Base-by-base conservation (phyloP, 148 eudicot species). In the Camellia granthamiana region DNA sequence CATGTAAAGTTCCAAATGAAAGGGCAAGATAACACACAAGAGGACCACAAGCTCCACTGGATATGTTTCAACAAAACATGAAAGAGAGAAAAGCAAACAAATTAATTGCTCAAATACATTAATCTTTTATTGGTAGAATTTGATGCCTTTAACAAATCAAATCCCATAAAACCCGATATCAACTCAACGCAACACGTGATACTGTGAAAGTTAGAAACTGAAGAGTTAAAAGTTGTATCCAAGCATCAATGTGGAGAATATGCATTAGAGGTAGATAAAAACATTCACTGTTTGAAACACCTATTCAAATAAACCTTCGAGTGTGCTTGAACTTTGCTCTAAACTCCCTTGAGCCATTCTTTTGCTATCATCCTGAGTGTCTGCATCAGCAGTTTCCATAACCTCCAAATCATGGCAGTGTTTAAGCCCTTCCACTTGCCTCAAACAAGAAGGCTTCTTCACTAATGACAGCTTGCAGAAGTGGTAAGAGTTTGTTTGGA, bases 391-490 rank as follows among this genome's bases (percentile, higher is more conserved):
- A 68, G 70, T 78, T 78, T 81, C 86, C 30, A 30, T 21, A 75
- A 49, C 67, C 81, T 74, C 82, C 3, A 14, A 72, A 59, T 79
- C 85, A 65, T 82, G 78, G 52, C 80, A 78, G 63, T 77, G 80
- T 44, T 66, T 74, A 60, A 23, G 65, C 6, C 58, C 46, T 86
- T 79, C 82, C 66, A 77, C 78, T 83, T 79, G 84, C 63, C 77
- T 86, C 77, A 65, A 63, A 70, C 59, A 47, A 70, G 78, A 74
- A 77, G 91, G 87, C 60, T 77, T 87, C 82, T 86, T 88, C 46
- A 92, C 90, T 70, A 93, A 65, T 2, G 97, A 93, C 55, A 95
- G 84, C 80, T 91, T 93, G 89, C 98, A 95, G 68, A 93, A 93
- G 86, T 90, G 94, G 80, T 93, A 93, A 47, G 92, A 77, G 64